Percentiles rank a stretch among this genome's conserved stretches.
phyloP scores from a whole-genome alignment of 495 filamentous ascomycete genomes.

The Penicillium ochrochloron region DNA sequence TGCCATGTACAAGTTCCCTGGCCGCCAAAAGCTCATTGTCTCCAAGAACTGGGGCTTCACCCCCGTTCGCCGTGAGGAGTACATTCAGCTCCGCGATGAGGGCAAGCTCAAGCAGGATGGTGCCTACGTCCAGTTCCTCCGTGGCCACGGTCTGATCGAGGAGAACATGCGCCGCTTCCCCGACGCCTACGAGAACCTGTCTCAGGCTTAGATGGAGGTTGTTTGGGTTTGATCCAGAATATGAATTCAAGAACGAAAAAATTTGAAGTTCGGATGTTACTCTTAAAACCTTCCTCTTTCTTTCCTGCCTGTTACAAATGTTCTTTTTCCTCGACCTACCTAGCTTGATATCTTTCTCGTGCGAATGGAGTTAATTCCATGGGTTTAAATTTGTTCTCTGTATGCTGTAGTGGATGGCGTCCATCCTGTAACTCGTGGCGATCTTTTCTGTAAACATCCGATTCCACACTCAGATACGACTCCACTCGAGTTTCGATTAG shows the following conservation, averaged over 20 bases:
- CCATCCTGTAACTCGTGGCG: background rate
- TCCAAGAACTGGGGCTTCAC: conserved; percentile 99
- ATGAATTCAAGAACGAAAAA: conserved; percentile 38
- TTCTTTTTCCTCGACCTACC: conserved; percentile 14
- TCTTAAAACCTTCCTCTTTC: conserved; percentile 21
- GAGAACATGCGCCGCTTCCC: conserved; percentile 93
- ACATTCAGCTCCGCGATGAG: conserved; percentile 85
- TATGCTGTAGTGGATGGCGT: background rate
- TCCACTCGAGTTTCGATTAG: background rate
- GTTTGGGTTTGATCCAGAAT: conserved; percentile 34
- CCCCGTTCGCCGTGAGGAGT: conserved; percentile 94
- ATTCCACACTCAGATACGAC: too few relatives aligned
- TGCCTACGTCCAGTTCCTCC: conserved; percentile 98
- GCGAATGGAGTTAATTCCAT: conserved; percentile 39
- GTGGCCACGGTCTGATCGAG: conserved; percentile 82
- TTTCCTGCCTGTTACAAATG: conserved; percentile 23
- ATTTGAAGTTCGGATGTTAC: conserved; percentile 31
- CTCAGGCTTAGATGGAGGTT: conserved; percentile 51
- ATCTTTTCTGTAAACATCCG: background rate
- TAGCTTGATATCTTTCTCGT: conserved; percentile 35
- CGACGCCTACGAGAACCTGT: conserved; percentile 71
- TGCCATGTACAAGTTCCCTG: conserved; percentile 99
- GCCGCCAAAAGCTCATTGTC: conserved; percentile 99
- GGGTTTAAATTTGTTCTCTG: conserved; percentile 19
- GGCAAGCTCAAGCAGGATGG: conserved; percentile 92